Percentiles rank a stretch among this genome's conserved stretches.
These are phyloP conservation scores for Phlebiopsis gigantea DNA, from an alignment of 768 basidiomycete genomes.

Conservation along the genomic window DNA sequence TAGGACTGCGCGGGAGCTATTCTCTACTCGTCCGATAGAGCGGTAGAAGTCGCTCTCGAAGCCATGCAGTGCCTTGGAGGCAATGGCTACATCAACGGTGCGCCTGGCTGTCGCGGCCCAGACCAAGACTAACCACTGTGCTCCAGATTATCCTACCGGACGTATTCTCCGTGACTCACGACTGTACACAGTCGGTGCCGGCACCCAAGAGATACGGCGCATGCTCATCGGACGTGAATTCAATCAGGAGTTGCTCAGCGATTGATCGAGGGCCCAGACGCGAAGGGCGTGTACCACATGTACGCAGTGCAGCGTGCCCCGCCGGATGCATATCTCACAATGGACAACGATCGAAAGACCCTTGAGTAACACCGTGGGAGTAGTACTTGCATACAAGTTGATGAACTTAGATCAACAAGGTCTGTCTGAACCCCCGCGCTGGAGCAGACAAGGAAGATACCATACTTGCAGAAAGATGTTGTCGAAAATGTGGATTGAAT, in stretches of 20 bases:
- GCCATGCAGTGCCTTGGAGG: constrained; percentile 93
- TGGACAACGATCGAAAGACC: no score
- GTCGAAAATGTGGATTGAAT: no score
- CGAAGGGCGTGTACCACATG: no score
- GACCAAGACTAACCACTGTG: neutral
- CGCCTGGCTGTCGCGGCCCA: constrained; percentile 13
- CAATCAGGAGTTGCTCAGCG: constrained; percentile 55
- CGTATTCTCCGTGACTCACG: constrained; percentile 83
- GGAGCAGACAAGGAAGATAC: no score
- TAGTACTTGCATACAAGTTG: no score
- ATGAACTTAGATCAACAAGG: no score
- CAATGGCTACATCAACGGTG: constrained; percentile 94
- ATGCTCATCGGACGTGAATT: constrained; percentile 95
- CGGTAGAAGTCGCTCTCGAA: constrained; percentile 86
- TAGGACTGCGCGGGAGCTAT: constrained; percentile 97
- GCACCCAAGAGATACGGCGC: constrained; percentile 90
- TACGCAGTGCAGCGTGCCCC: no score
- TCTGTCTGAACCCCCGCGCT: no score
- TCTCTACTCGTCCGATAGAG: constrained; percentile 87
- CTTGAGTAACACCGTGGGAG: no score
- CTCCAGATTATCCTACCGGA: constrained; percentile 81
- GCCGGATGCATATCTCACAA: no score
- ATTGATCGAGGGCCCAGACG: constrained; percentile 5
- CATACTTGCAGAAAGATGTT: no score
- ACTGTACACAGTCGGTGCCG: constrained; percentile 93